phyloP scores from a whole-genome alignment of 805 yeast genomes.

The Cyberlindnera galapagoensis region DNA sequence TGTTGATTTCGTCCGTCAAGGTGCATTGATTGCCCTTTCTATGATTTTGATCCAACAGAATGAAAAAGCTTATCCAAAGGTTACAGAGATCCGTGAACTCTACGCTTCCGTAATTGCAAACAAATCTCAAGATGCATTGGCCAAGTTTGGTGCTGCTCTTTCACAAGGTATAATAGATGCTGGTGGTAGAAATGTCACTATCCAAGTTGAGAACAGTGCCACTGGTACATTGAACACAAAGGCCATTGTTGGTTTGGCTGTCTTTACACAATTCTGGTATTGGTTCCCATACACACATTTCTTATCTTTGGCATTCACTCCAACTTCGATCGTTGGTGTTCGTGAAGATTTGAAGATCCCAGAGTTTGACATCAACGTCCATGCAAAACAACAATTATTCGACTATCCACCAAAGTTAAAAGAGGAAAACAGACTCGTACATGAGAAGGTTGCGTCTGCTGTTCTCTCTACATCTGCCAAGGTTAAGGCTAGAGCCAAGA shows the following conservation, averaged over 20 bases:
- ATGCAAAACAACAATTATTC: conserved; percentile 71
- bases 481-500: conserved; percentile 89
- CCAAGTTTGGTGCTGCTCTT: conserved; percentile 94
- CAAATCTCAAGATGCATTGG: conserved; percentile 94
- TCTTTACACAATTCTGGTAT: conserved; percentile 93
- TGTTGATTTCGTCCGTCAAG: conserved; percentile 96
- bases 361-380: conserved; percentile 72
- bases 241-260: conserved; percentile 86
- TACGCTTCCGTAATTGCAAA: conserved; percentile 71
- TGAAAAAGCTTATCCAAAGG: conserved; percentile 75
- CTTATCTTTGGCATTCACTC: conserved; percentile 83
- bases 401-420: conserved; percentile 87
- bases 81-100: conserved; percentile 65
- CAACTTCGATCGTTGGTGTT: conserved; percentile 86
- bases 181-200: conserved; percentile 97
- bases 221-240: conserved; percentile 87
- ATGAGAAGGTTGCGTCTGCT: conserved; percentile 87
- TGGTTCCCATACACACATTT: conserved; percentile 98
- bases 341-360: conserved; percentile 83
- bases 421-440: conserved; percentile 70
- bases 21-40: conserved; percentile 87
- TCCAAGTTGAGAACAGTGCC: conserved; percentile 79
- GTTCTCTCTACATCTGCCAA: conserved; percentile 89
- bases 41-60: conserved; percentile 88
- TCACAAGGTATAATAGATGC: conserved; percentile 98